Evolutionary conservation across 768 basidiomycete genomes (phyloP).

Genomic region (Amanita brunnescens): DNA sequence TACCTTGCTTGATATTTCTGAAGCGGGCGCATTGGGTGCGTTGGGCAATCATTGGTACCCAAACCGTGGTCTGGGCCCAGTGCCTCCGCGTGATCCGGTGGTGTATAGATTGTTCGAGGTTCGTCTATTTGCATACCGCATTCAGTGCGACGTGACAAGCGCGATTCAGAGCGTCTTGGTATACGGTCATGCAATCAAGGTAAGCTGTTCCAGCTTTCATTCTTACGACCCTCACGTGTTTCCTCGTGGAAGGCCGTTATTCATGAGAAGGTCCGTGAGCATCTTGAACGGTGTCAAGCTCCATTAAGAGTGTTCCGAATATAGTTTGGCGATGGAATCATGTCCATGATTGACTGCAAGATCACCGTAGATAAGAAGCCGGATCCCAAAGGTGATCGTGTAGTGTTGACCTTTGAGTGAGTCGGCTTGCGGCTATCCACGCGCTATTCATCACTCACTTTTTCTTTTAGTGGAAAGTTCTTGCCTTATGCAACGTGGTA

Average conservation of each 20-base stretch:
- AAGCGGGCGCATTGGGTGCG: slow-evolving; percentile 28
- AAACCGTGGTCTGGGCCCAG: slow-evolving; percentile 58
- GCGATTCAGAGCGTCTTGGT: slow-evolving; percentile 52
- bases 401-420: slow-evolving; percentile 73
- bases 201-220: slow-evolving; percentile 17
- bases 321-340: slow-evolving; percentile 81
- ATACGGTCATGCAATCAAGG: slow-evolving; percentile 76
- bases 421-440: slow-evolving; percentile 17
- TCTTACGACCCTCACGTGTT: background rate
- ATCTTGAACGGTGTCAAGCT: background rate
- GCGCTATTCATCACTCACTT: background rate
- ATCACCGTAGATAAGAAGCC: slow-evolving; percentile 58
- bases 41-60: slow-evolving; percentile 70
- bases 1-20: slow-evolving; percentile 38
- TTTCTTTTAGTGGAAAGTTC: slow-evolving; percentile 57
- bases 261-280: slow-evolving; percentile 54
- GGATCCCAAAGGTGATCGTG: slow-evolving; percentile 74
- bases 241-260: slow-evolving; percentile 45
- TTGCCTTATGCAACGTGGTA: slow-evolving; percentile 58
- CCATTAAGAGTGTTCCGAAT: background rate
- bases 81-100: slow-evolving; percentile 71
- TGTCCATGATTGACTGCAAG: slow-evolving; percentile 85
- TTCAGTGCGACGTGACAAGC: background rate
- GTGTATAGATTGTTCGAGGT: slow-evolving; percentile 81
- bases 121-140: background rate